Percentiles rank a stretch among this genome's conserved stretches.
Conservation (phyloP, 2,329 filamentous ascomycete species). For the Cyanodermella asteris region DNA sequence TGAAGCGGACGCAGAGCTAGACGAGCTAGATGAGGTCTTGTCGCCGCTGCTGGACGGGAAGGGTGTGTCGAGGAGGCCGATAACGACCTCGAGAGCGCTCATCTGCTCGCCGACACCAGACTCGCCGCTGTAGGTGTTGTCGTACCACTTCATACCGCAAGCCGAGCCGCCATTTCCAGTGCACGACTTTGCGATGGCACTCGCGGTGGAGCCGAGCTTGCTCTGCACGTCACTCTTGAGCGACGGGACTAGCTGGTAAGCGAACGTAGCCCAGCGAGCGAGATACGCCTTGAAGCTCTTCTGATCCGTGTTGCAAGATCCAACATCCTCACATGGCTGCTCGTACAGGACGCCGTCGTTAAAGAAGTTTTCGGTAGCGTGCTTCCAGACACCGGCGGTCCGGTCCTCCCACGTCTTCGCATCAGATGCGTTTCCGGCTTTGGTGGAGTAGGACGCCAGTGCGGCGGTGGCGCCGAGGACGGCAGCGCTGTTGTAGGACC, state of each 20-base stretch:
- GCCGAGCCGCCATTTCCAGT: conserved; percentile 24
- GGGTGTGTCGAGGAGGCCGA: too few relatives aligned
- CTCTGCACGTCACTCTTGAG: conserved; percentile 28
- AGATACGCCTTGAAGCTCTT: conserved; percentile 58
- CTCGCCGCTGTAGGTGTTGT: conserved; percentile 33
- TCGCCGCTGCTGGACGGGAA: too few relatives aligned
- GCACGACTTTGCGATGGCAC: conserved; percentile 24
- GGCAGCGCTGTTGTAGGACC: conserved; percentile 29
- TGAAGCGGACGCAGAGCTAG: too few relatives aligned
- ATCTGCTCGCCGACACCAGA: conserved; percentile 50
- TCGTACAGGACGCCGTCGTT: conserved; percentile 42
- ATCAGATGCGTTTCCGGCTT: conserved; percentile 10
- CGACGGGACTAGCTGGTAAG: conserved; percentile 32
- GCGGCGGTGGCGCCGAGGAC: too few relatives aligned
- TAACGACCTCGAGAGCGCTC: conserved; percentile 43
- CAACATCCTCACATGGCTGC: conserved; percentile 39
- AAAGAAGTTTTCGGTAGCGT: too few relatives aligned
- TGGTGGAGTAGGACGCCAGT: too few relatives aligned
- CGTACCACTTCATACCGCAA: conserved; percentile 39
- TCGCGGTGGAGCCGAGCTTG: conserved; percentile 28
- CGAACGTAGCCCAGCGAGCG: conserved; percentile 40
- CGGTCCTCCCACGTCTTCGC: conserved; percentile 11
- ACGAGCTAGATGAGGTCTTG: too few relatives aligned
- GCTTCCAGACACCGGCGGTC: too few relatives aligned
- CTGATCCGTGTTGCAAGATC: conserved; percentile 48